phyloP scores from a whole-genome alignment of 2,329 filamentous ascomycete genomes.

The Colletotrichum echinochloae region DNA sequence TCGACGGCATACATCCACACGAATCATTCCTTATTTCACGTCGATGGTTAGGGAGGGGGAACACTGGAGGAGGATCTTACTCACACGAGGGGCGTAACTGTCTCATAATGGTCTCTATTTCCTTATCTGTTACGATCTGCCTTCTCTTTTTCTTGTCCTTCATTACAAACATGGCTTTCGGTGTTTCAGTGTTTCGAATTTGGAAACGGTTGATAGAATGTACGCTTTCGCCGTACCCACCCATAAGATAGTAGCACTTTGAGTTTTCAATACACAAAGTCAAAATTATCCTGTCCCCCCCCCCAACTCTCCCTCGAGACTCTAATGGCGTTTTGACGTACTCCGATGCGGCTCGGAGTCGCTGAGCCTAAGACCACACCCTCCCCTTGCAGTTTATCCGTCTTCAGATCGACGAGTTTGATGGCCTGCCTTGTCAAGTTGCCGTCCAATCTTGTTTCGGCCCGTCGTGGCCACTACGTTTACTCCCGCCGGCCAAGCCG shows the following conservation, averaged over 20 bases:
- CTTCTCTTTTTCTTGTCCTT: slow-evolving; percentile 14
- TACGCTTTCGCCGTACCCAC: slow-evolving; percentile 34
- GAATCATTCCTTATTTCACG: slow-evolving; percentile 39
- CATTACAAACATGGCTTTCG: slow-evolving; percentile 37
- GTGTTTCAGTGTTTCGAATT: slow-evolving; percentile 29
- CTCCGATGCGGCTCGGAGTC: too few species aligned
- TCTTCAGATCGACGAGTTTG: not conserved
- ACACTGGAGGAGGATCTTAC: slow-evolving; percentile 10
- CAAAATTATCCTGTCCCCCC: not conserved
- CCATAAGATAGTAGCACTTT: slow-evolving; percentile 35
- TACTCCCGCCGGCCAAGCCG: not conserved
- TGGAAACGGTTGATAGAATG: slow-evolving; percentile 37
- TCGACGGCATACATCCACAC: slow-evolving; percentile 21
- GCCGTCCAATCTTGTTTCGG: not conserved
- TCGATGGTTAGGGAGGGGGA: not conserved
- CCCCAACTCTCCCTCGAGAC: not conserved
- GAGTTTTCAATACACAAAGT: slow-evolving; percentile 34
- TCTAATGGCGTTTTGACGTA: not conserved
- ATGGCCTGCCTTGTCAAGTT: not conserved
- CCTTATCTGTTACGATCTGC: slow-evolving; percentile 23
- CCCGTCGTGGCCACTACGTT: not conserved
- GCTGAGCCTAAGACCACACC: not conserved
- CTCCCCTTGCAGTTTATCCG: not conserved
- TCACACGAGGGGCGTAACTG: slow-evolving; percentile 24
- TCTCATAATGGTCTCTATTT: slow-evolving; percentile 36